These are phyloP conservation scores for Aureobasidium sp. DNA, from an alignment of 2,329 filamentous ascomycete genomes.

Conservation along the genomic window DNA sequence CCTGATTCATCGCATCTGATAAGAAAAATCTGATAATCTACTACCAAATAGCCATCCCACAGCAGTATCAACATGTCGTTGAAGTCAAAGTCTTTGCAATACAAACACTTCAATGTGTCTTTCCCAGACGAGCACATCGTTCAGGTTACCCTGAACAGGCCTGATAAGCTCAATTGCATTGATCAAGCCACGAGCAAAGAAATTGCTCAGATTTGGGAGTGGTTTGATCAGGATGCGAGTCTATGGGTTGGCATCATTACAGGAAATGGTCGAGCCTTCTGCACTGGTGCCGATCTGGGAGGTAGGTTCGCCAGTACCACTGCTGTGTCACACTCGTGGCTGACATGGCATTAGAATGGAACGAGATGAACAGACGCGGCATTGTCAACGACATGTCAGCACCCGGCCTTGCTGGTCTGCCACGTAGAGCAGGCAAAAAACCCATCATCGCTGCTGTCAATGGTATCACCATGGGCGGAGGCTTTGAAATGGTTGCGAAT, in stretches of 20 bases:
- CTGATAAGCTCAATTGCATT: conserved; percentile 14
- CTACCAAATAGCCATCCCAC: neutral
- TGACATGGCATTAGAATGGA: conserved; percentile 19
- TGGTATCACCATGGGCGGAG: conserved; percentile 48
- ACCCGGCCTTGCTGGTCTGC: conserved; percentile 48
- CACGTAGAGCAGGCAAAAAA: conserved; percentile 49
- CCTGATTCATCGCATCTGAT: neutral
- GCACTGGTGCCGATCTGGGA: conserved; percentile 47
- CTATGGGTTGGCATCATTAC: conserved; percentile 36
- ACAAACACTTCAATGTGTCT: conserved; percentile 24
- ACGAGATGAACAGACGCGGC: conserved; percentile 18
- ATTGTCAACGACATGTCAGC: conserved; percentile 20
- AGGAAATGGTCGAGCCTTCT: conserved; percentile 47
- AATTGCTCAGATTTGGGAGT: conserved; percentile 41
- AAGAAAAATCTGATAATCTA: neutral
- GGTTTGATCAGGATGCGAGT: conserved; percentile 39
- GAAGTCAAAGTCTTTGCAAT: neutral
- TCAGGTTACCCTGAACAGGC: conserved; percentile 37
- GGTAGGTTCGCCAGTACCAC: conserved; percentile 28
- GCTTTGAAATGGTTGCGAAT: conserved; percentile 48
- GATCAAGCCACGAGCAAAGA: conserved; percentile 35
- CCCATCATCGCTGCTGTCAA: conserved; percentile 54
- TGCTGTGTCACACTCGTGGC: neutral
- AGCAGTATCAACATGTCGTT: neutral
- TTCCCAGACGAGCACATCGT: conserved; percentile 42